These are phyloP conservation scores for Calocera viscosa DNA, from an alignment of 768 basidiomycete genomes.

Conservation along the genomic window DNA sequence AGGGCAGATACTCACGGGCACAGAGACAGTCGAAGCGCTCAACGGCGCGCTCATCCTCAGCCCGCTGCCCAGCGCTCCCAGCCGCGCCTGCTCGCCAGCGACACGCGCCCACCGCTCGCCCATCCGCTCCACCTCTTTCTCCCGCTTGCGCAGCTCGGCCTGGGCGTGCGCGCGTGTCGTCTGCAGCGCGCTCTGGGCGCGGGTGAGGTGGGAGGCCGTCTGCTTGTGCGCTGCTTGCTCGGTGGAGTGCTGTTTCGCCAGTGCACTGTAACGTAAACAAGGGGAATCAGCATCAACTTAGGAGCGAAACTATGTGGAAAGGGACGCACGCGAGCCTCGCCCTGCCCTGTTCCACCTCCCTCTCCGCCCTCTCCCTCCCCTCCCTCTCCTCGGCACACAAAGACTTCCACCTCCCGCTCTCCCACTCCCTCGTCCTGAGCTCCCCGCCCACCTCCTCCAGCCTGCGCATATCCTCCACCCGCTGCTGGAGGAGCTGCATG, in stretches of 20 bases:
- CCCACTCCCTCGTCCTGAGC: constrained; percentile 63
- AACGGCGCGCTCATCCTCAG: constrained; percentile 29
- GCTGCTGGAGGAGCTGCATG: constrained; percentile 60
- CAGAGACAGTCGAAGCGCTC: background rate
- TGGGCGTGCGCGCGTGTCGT: constrained; percentile 55
- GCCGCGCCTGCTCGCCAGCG: constrained; percentile 52
- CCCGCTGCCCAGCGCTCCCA: constrained; percentile 39
- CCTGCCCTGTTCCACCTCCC: constrained; percentile 63
- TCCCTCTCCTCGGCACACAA: constrained; percentile 52
- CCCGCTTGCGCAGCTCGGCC: constrained; percentile 65
- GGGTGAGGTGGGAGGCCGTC: constrained; percentile 55
- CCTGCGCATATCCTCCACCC: constrained; percentile 66
- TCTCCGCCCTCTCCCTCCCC: constrained; percentile 56
- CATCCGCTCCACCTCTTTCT: constrained; percentile 65
- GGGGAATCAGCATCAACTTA: background rate
- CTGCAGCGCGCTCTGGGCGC: constrained; percentile 55
- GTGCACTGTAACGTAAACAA: constrained; percentile 30
- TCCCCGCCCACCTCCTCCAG: constrained; percentile 66
- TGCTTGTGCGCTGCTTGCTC: constrained; percentile 59
- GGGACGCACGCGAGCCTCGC: constrained; percentile 53
- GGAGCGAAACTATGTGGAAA: background rate
- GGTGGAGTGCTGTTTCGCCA: constrained; percentile 42
- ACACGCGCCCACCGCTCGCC: constrained; percentile 63
- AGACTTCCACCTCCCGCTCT: constrained; percentile 58
- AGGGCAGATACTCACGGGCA: constrained; percentile 12